Evolutionary conservation across 352 stramenopile genomes (phyloP), one percentile per base, ranked within the genome.

Genomic region (Globisporangium parvum): DNA sequence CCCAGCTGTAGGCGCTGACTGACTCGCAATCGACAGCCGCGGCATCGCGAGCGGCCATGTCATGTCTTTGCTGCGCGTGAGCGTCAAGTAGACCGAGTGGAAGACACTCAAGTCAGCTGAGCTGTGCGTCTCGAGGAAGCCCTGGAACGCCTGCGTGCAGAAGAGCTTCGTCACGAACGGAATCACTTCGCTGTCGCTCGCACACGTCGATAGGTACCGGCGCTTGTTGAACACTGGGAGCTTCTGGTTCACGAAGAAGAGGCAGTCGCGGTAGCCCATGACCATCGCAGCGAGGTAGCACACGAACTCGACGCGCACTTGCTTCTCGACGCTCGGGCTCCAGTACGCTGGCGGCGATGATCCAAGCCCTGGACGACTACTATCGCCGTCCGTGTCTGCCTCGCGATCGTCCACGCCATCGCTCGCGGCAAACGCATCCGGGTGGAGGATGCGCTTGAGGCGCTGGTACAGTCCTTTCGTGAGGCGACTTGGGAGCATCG

Each of bases 161-260:
- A 93, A 85, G 2, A 93, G 17, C 24, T 74, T 69, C 20, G 81
- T 86, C 51, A 88, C 63, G 39, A 93, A 78, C 21, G 84, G 80
- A 18, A 73, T 69, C 5, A 85, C 72, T 33, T 93, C 79, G 51
- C 54, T 86, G 47, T 89, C 79, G 17, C 55, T 63, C 0, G 69
- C 67, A 53, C 78, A 71, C 20, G 63, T 88, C 12, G 83, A 62
- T 42, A 91, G 84, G 60, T 91, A 93, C 1, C 84, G 69, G 2
- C 81, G 79, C 57, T 93, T 91, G 70, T 93, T 91, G 59, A 93
- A 93, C n/a, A 93, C 84, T 3, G 84, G 81, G 10, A 93, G 70
- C 48, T 87, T 86, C 44, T 90, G 80, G 51, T 93, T 91, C 21
- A 93, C 84, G 46, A 91, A 93, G 47, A 93, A 89, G 21, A 93